A percentile compares a stretch with the other conserved stretches of the same genome.
Conservation (phyloP, 1,139 yeast species). For the Pichia sp. region DNA sequence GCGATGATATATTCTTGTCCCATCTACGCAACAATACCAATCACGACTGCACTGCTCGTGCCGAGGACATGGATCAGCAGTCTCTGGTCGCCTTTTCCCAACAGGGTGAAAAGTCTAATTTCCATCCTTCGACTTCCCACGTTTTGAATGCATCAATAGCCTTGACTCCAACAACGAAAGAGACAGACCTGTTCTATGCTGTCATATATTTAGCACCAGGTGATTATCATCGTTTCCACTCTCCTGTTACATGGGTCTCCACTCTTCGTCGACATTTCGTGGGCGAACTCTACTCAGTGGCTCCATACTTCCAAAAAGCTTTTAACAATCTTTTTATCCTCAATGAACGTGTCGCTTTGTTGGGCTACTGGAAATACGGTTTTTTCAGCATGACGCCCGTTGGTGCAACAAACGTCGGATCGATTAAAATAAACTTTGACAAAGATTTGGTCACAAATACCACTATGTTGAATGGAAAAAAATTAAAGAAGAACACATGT, state of each 20-base stretch:
- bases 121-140: slow-evolving; percentile 29
- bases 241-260: slow-evolving; percentile 95
- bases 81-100: slow-evolving; percentile 41
- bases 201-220: slow-evolving; percentile 98
- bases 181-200: slow-evolving; percentile 73
- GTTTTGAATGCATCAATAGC: slow-evolving; percentile 33
- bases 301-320: slow-evolving; percentile 91
- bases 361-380: slow-evolving; percentile 96
- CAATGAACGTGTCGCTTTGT: slow-evolving; percentile 90
- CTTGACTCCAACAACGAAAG: slow-evolving; percentile 24
- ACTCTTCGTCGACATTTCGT: slow-evolving; percentile 91
- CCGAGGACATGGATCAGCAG: slow-evolving; percentile 1
- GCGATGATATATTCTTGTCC: slow-evolving; percentile 9
- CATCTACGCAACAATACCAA: slow-evolving; percentile 22
- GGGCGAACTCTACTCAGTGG: slow-evolving; percentile 93
- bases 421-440: slow-evolving; percentile 88
- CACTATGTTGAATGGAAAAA: slow-evolving; percentile 52
- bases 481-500: slow-evolving; percentile 69
- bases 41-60: slow-evolving; percentile 16
- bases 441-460: slow-evolving; percentile 84
- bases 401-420: slow-evolving; percentile 98
- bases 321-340: slow-evolving; percentile 83
- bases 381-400: slow-evolving; percentile 99
- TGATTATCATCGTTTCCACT: slow-evolving; percentile 95
- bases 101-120: slow-evolving; percentile 58